These are phyloP conservation scores for Pyrenula massariospora DNA, from an alignment of 495 filamentous ascomycete genomes.

Conservation along the genomic window DNA sequence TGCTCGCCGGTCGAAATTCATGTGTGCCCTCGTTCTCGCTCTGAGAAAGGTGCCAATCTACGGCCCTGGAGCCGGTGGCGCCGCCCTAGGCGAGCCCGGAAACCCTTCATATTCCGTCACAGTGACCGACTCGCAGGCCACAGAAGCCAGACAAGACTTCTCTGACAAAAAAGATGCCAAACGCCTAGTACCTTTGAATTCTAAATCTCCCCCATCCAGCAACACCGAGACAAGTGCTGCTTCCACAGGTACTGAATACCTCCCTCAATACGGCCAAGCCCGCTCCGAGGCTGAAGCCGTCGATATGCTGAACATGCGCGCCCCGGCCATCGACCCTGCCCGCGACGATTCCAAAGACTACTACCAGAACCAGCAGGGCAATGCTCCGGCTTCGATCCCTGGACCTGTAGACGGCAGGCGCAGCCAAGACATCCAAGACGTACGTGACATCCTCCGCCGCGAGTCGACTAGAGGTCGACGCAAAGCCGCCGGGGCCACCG, in stretches of 20 bases:
- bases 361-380: constrained; percentile 17
- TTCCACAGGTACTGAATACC: constrained; percentile 25
- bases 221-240: constrained; percentile 17
- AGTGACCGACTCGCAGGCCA: constrained; percentile 52
- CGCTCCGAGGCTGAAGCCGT: constrained; percentile 30
- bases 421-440: constrained; percentile 10
- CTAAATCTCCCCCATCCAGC: constrained; percentile 1
- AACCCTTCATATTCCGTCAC: constrained; percentile 69
- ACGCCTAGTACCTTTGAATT: constrained; percentile 34
- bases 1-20: constrained; percentile 84
- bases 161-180: constrained; percentile 48
- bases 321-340: constrained; percentile 23
- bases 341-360: constrained; percentile 21
- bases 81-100: constrained; percentile 50
- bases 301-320: constrained; percentile 30
- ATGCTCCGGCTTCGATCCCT: constrained; percentile 13
- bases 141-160: constrained; percentile 44
- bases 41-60: constrained; percentile 81
- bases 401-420: constrained; percentile 12
- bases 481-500: constrained; percentile 23
- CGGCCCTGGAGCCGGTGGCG: constrained; percentile 60
- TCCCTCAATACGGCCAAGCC: constrained; percentile 15
- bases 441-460: constrained; percentile 18
- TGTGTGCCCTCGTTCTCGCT: constrained; percentile 83
- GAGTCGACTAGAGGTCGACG: constrained; percentile 29